A percentile compares a stretch with the other conserved stretches of the same genome.
These are phyloP conservation scores for Oenanthe javanica DNA, from an alignment of 140 eudicot species.

Conservation along the genomic window DNA sequence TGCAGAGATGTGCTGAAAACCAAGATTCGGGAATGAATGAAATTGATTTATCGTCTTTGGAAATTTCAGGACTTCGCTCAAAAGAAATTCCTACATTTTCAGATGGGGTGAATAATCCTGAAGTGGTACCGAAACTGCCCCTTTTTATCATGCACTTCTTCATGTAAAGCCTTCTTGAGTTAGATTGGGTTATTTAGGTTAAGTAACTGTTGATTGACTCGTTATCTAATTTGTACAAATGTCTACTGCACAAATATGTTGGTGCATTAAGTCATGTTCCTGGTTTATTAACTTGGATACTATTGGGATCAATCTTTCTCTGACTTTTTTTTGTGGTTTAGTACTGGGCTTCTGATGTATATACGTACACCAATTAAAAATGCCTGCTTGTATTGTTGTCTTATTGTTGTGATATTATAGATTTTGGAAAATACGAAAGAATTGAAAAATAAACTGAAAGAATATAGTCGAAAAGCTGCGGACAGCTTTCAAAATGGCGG, in stretches of 20 bases:
- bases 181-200: neutral
- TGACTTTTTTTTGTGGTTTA: neutral
- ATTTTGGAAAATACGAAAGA: slow-evolving; percentile 31
- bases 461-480: slow-evolving; percentile 3
- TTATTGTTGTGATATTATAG: slow-evolving; percentile 23
- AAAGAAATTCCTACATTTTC: neutral
- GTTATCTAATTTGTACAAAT: neutral
- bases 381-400: neutral
- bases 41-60: neutral
- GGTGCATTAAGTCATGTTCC: neutral
- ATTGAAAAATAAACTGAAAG: slow-evolving; percentile 34
- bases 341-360: neutral
- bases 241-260: neutral
- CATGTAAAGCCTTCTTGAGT: too few relatives aligned
- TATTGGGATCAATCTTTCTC: neutral
- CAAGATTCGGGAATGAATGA: slow-evolving; percentile 1
- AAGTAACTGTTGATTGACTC: neutral
- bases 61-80: neutral
- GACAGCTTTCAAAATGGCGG: slow-evolving; percentile 34
- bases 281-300: neutral
- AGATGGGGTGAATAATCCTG: neutral
- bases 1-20: slow-evolving; percentile 30
- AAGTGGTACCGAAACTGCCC: neutral
- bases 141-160: too few relatives aligned
- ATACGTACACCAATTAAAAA: neutral